These are phyloP conservation scores for Rhynchosporium agropyri DNA, from an alignment of 2,329 filamentous ascomycete species.

Conservation along the genomic window DNA sequence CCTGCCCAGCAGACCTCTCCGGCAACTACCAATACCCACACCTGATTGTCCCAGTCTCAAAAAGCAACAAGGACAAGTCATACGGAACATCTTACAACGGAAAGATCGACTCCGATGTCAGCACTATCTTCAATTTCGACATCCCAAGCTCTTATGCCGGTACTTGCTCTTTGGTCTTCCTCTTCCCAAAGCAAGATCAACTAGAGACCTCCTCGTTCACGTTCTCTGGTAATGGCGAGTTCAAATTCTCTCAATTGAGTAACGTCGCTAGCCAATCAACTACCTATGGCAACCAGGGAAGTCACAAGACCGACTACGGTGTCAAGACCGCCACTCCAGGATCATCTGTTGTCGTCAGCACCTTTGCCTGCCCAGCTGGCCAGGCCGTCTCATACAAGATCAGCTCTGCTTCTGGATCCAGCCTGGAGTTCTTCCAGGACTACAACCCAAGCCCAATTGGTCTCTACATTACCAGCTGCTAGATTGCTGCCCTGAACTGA, in stretches of 20 bases:
- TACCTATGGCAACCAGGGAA: conserved; percentile 56
- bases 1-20: conserved; percentile 46
- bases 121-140: conserved; percentile 72
- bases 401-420: conserved; percentile 51
- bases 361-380: conserved; percentile 57
- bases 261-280: conserved; percentile 51
- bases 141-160: conserved; percentile 61
- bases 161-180: conserved; percentile 65
- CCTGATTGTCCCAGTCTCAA: conserved; percentile 63
- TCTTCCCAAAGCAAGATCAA: conserved; percentile 59
- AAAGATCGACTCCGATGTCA: conserved; percentile 53
- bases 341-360: conserved; percentile 54
- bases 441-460: conserved; percentile 54
- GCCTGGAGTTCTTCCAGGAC: conserved; percentile 65
- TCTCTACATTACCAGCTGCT: conserved; percentile 44
- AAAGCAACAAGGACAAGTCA: conserved; percentile 52
- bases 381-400: conserved; percentile 56
- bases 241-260: conserved; percentile 55
- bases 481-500: conserved; percentile 3
- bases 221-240: conserved; percentile 55
- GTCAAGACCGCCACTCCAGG: conserved; percentile 52
- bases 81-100: conserved; percentile 59
- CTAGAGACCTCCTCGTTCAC: conserved; percentile 61
- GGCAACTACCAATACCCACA: conserved; percentile 59
- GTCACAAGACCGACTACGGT: conserved; percentile 48